Evolutionary conservation across 768 basidiomycete species (phyloP).

Genomic region (Leccinum subgranulosum): DNA sequence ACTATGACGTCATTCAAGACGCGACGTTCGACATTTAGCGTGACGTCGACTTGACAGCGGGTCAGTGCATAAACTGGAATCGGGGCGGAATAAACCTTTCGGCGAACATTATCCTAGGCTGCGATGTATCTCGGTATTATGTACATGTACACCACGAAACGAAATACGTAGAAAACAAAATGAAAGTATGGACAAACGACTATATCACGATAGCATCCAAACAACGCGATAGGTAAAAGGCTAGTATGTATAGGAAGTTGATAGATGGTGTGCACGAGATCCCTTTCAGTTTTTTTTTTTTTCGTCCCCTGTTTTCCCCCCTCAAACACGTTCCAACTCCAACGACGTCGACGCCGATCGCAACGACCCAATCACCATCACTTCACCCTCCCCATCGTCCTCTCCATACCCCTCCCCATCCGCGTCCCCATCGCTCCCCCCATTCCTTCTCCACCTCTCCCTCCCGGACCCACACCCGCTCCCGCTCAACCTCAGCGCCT

Average conservation of each 20-base stretch:
- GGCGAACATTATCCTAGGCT: neutral
- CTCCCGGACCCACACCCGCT: neutral
- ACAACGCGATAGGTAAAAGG: neutral
- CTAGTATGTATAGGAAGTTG: no score
- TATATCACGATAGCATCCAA: neutral
- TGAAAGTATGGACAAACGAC: neutral
- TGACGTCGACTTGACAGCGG: no score
- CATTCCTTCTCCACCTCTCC: conserved; percentile 1
- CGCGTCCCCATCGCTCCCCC: neutral
- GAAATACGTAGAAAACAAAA: neutral
- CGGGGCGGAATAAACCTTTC: no score
- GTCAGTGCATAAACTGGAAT: no score
- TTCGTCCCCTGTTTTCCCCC: neutral
- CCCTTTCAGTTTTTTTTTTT: neutral
- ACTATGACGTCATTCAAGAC: neutral
- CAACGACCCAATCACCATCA: conserved; percentile 19
- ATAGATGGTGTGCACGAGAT: neutral
- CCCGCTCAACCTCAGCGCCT: neutral
- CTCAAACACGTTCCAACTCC: conserved; percentile 8
- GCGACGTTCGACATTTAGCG: no score
- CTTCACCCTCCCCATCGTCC: conserved; percentile 9
- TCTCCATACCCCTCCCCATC: neutral
- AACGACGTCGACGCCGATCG: neutral
- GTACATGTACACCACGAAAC: neutral
- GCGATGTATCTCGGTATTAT: no score